Percentiles rank a stretch among this genome's conserved stretches.
Conservation (phyloP, 306 rosid genomes). For the Dalbergia oliveri region DNA sequence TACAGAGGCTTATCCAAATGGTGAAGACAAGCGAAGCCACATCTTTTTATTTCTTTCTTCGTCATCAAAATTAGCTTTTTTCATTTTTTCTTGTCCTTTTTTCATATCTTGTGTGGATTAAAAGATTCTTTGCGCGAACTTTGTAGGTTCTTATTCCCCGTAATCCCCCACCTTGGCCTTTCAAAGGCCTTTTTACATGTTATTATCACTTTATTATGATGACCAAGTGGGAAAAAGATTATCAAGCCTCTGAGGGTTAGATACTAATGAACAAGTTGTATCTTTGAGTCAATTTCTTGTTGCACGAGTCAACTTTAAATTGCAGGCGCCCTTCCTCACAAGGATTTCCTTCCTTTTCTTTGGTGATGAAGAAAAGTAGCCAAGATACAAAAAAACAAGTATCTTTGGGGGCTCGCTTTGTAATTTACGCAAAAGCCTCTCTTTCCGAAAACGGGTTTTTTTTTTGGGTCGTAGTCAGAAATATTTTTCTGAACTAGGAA, state of each 20-base stretch:
- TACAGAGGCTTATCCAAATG: conserved; percentile 46
- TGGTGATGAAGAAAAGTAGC: conserved; percentile 45
- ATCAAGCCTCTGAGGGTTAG: conserved; percentile 38
- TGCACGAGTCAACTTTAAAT: not conserved
- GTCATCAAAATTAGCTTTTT: conserved; percentile 41
- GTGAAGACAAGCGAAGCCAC: conserved; percentile 14
- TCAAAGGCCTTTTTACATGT: conserved; percentile 1
- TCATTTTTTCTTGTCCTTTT: not conserved
- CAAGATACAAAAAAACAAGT: not conserved
- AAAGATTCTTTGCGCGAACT: conserved; percentile 68
- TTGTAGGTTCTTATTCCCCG: conserved; percentile 45
- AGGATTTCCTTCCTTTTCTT: conserved; percentile 34
- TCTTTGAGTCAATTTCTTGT: conserved; percentile 49
- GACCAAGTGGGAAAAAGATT: conserved; percentile 43
- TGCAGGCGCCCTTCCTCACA: conserved; percentile 24
- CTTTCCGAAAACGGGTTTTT: conserved; percentile 15
- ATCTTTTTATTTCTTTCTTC: conserved; percentile 30
- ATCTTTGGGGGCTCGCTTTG: conserved; percentile 21
- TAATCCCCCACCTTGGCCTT: conserved; percentile 32
- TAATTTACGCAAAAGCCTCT: conserved; percentile 17
- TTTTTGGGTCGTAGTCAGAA: too few relatives aligned
- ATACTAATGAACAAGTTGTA: conserved; percentile 38
- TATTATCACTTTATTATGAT: conserved; percentile 37
- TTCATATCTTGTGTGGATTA: conserved; percentile 35
- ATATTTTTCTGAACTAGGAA: not conserved